Conservation (phyloP, 371 early-diverging fungal genomes). For the Capillidium heterosporum region DNA sequence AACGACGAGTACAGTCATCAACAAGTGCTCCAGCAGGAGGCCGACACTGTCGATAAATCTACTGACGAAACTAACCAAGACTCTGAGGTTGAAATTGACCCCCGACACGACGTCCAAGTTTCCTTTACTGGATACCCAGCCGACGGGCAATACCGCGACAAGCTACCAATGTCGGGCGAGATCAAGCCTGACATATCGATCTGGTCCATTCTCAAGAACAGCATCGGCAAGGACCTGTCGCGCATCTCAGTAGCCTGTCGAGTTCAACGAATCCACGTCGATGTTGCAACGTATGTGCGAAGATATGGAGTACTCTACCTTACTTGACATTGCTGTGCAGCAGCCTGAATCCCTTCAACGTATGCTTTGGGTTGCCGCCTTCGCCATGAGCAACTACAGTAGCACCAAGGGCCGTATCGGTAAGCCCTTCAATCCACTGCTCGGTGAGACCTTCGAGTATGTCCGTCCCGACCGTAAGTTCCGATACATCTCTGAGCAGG, state of each 20-base stretch:
- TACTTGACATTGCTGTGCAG: conserved; percentile 47
- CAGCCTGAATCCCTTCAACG: conserved; percentile 37
- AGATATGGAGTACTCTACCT: conserved; percentile 59
- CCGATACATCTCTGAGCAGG: conserved; percentile 68
- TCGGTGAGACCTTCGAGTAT: conserved; percentile 77
- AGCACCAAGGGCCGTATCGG: conserved; percentile 50
- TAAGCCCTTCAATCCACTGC: conserved; percentile 77
- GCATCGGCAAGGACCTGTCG: conserved; percentile 67
- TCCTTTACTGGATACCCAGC: conserved; percentile 21
- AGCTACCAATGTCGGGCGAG: conserved; percentile 27
- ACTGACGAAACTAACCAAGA: conserved; percentile 42
- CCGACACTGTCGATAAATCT: conserved; percentile 20
- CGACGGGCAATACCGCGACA: conserved; percentile 10
- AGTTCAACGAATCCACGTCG: conserved; percentile 70
- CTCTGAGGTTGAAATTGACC: conserved; percentile 17
- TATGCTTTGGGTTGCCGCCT: conserved; percentile 57
- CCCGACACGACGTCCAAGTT: conserved; percentile 12
- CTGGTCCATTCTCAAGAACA: conserved; percentile 58
- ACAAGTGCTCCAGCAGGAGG: neutral
- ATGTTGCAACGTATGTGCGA: conserved; percentile 71
- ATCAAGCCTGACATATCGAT: conserved; percentile 26
- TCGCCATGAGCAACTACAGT: conserved; percentile 66
- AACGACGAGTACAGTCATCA: neutral
- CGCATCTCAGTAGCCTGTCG: conserved; percentile 66
- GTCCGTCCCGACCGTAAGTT: conserved; percentile 54